phyloP scores from a whole-genome alignment of 2,329 filamentous ascomycete genomes.

The Colletotrichum kahawae region DNA sequence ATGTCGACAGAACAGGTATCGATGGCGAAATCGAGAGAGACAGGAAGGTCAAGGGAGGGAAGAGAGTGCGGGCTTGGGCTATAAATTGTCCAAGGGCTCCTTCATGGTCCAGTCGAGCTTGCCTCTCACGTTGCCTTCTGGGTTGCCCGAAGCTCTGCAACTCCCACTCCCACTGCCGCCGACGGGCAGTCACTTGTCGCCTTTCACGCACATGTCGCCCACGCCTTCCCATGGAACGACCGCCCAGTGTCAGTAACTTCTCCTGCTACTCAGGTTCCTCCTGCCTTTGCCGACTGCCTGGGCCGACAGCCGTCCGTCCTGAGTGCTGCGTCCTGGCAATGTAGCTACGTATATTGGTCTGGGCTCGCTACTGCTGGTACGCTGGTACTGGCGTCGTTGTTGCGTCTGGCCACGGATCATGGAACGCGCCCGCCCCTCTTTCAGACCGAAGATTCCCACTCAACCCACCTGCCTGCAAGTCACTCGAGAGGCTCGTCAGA shows the following conservation, averaged over 20 bases:
- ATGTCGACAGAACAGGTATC: conserved; percentile 20
- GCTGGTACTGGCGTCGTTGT: neutral
- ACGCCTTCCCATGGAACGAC: neutral
- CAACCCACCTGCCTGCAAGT: conserved; percentile 10
- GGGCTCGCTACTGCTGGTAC: neutral
- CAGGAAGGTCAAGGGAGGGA: neutral
- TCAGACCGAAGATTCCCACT: conserved; percentile 3
- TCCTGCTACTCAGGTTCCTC: neutral
- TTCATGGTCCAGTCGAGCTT: neutral
- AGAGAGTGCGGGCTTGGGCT: conserved; percentile 7
- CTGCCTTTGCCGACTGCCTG: conserved; percentile 13
- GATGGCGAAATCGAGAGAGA: conserved; percentile 15
- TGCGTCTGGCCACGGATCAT: conserved; percentile 12
- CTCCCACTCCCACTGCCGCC: neutral
- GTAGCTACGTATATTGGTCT: conserved; percentile 9
- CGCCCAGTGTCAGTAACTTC: neutral
- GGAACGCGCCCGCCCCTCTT: conserved; percentile 10
- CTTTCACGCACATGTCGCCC: neutral
- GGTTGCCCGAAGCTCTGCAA: conserved; percentile 21
- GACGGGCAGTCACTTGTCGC: neutral
- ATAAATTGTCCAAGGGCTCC: conserved; percentile 19
- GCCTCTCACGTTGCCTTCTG: neutral
- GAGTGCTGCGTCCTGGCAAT: neutral
- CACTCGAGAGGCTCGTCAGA: neutral
- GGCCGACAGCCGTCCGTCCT: conserved; percentile 13